These are phyloP conservation scores for Candida labiduridarum DNA, from an alignment of 1,139 yeast genomes.

Conservation along the genomic window DNA sequence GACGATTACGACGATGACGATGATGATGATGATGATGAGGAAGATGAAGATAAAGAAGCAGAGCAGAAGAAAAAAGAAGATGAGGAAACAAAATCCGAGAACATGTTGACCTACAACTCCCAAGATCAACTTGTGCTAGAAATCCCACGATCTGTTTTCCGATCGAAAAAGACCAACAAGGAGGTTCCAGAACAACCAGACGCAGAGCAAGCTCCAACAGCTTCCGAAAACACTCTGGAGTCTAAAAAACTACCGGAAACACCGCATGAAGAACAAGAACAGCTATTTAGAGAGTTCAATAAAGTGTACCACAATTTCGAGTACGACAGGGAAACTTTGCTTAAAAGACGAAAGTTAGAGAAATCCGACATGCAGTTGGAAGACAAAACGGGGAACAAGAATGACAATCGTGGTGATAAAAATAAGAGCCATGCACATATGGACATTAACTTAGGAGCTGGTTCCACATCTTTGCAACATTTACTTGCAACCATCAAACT, in stretches of 20 bases:
- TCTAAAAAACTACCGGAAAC: constrained; percentile 3
- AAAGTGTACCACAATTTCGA: constrained; percentile 85
- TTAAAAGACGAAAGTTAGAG: constrained; percentile 77
- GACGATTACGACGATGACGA: constrained; percentile 47
- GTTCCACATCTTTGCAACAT: constrained; percentile 82
- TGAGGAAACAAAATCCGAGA: constrained; percentile 11
- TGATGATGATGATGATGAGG: constrained; percentile 30
- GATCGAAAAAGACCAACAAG: not conserved
- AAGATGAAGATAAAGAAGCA: constrained; percentile 20
- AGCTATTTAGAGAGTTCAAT: constrained; percentile 43
- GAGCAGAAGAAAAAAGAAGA: constrained; percentile 14
- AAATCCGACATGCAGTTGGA: constrained; percentile 77
- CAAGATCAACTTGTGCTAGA: constrained; percentile 33
- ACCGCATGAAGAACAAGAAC: constrained; percentile 39
- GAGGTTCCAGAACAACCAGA: not conserved
- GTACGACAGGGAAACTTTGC: constrained; percentile 74
- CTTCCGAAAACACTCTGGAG: not conserved
- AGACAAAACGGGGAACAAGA: constrained; percentile 18
- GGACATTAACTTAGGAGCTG: constrained; percentile 44
- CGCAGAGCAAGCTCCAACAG: not conserved
- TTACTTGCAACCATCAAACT: constrained; percentile 76
- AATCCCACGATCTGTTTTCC: constrained; percentile 31
- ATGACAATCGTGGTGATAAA: constrained; percentile 8
- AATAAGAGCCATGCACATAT: constrained; percentile 11
- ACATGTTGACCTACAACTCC: constrained; percentile 21